These are phyloP conservation scores for Trebouxia sp. DNA, from an alignment of 139 green algal genomes.

Conservation along the genomic window DNA sequence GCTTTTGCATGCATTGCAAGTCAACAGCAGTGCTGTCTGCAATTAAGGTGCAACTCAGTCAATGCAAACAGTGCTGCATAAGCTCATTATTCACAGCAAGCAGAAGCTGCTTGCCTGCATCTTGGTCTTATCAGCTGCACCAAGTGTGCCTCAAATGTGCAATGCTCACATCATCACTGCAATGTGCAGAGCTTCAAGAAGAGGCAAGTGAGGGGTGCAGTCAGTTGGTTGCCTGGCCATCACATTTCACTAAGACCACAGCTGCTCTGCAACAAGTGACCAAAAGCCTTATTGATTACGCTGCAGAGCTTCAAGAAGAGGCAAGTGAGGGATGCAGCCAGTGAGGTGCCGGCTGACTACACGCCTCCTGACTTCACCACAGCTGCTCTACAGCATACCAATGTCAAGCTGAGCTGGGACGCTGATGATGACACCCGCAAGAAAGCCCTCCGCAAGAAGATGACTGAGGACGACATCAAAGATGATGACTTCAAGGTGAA, in stretches of 20 bases:
- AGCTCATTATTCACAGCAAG: too few relatives aligned
- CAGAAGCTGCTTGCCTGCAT: too few relatives aligned
- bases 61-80: too few relatives aligned
- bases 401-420: slow-evolving; percentile 92
- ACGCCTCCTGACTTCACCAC: slow-evolving; percentile 69
- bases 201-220: slow-evolving; percentile 62
- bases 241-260: slow-evolving; percentile 78
- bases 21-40: too few relatives aligned
- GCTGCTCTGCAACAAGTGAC: slow-evolving; percentile 87
- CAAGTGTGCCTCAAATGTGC: too few relatives aligned
- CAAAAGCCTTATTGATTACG: background rate
- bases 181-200: slow-evolving; percentile 18
- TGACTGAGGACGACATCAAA: slow-evolving; percentile 82
- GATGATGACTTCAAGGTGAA: slow-evolving; percentile 84
- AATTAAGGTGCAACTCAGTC: too few relatives aligned
- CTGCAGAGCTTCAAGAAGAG: slow-evolving; percentile 15
- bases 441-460: slow-evolving; percentile 44
- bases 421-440: slow-evolving; percentile 78
- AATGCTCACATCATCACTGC: too few relatives aligned
- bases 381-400: slow-evolving; percentile 87
- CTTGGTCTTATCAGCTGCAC: too few relatives aligned
- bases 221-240: slow-evolving; percentile 60
- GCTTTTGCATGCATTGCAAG: too few relatives aligned
- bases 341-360: slow-evolving; percentile 75
- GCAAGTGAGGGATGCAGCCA: slow-evolving; percentile 65